Evolutionary conservation across 768 basidiomycete genomes (phyloP).

Genomic region (Mycena olivaceomarginata): DNA sequence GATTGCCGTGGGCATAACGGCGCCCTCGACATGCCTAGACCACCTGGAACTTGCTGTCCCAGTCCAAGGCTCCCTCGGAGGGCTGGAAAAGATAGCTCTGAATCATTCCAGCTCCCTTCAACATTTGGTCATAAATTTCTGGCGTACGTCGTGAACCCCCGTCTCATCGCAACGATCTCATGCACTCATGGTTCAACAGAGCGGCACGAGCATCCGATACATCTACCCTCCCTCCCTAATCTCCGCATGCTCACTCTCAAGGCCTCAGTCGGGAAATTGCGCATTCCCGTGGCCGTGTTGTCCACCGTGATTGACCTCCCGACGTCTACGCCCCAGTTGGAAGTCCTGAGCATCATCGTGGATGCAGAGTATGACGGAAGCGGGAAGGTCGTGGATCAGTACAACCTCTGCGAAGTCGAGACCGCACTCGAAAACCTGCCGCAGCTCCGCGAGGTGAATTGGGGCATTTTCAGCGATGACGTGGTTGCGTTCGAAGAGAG

Average conservation of each 20-base stretch:
- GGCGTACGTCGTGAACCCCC: background rate
- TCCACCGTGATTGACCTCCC: background rate
- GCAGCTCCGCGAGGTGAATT: constrained; percentile 3
- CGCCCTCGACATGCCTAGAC: background rate
- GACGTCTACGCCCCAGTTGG: background rate
- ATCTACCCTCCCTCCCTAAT: background rate
- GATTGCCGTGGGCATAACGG: background rate
- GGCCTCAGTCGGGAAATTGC: constrained; percentile 3
- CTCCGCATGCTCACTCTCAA: background rate
- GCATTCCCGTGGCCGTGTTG: background rate
- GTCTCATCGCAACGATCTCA: background rate
- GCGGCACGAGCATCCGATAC: background rate
- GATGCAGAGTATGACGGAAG: constrained; percentile 18
- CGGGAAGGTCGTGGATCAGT: constrained; percentile 1
- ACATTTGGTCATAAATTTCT: constrained; percentile 11
- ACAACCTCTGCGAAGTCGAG: constrained; percentile 2
- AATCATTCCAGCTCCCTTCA: constrained; percentile 2
- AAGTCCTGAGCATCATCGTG: background rate
- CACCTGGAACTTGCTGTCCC: constrained; percentile 7
- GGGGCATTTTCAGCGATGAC: background rate
- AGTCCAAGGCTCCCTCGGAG: background rate
- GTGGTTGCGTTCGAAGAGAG: constrained; percentile 8
- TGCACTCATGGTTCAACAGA: background rate
- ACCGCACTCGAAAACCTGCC: background rate
- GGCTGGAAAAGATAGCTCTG: background rate